Conservation (phyloP, 805 yeast species). For the Pachysolen tannophilus region DNA sequence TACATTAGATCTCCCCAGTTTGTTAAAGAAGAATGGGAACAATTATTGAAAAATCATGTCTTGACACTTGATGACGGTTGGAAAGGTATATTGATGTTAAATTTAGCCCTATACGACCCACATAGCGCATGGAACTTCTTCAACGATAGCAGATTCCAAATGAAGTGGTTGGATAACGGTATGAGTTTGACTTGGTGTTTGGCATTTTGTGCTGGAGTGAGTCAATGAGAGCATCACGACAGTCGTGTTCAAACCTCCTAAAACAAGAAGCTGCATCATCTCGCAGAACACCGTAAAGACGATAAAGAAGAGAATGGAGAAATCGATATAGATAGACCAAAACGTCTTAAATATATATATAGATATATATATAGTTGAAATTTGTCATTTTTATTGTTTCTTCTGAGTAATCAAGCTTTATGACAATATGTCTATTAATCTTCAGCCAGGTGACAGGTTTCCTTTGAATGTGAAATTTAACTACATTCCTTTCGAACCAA, state of each 20-base stretch:
- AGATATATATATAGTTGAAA: too few relatives aligned
- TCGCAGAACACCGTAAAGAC: too few relatives aligned
- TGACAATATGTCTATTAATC: too few relatives aligned
- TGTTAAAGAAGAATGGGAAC: conserved; percentile 38
- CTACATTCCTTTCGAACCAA: conserved; percentile 26
- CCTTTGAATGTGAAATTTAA: conserved; percentile 26
- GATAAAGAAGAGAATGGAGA: too few relatives aligned
- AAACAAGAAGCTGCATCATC: too few relatives aligned
- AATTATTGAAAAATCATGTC: conserved; percentile 24
- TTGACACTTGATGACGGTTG: conserved; percentile 45
- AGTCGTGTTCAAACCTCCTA: too few relatives aligned
- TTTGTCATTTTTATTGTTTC: too few relatives aligned
- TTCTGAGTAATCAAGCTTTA: too few relatives aligned
- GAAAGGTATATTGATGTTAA: conserved; percentile 47
- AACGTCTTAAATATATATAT: too few relatives aligned
- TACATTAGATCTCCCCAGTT: conserved; percentile 44
- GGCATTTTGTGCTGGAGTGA: conserved; percentile 49
- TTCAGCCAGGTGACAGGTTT: conserved; percentile 25
- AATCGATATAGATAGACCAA: too few relatives aligned
- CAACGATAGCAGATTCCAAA: conserved; percentile 22
- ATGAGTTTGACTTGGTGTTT: conserved; percentile 57
- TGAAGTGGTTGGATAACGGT: conserved; percentile 46
- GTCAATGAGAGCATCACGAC: too few relatives aligned
- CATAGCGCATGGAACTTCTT: conserved; percentile 33
- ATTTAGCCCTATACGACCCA: conserved; percentile 38